Base-by-base conservation (phyloP, 129 eudicot species). In the Saussurea involucrata region DNA sequence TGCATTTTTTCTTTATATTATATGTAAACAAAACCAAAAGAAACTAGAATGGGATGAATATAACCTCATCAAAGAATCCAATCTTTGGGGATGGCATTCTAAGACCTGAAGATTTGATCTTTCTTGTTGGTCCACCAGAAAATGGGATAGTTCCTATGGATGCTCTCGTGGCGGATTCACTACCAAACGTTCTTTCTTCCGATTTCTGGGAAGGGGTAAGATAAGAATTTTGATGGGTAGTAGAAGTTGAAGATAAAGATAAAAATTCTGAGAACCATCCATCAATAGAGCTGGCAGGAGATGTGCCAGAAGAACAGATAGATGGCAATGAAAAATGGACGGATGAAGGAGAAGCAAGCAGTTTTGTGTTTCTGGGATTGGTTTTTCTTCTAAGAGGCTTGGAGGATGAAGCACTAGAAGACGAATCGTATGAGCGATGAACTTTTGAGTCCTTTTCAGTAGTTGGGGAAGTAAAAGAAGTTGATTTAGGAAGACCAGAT, bases 21-120 rank as follows among this genome's bases (percentile, higher is more conserved):
- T 37, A 49, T 17, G 60, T n/a, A n/a, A 13, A 65, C 31, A 21
- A 21, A 6, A 42, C 8, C 31, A 31, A 73, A 49, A 34, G 21
- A 55, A 68, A 79, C 80, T 32, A 69, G n/a, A 53, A 76, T 1
- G 12, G 29, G 10, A 9, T 64, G 20, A 77, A 11, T 61, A 21
- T 10, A 22, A 92, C 96, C 92, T 86, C 84, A 76, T 86, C 96
- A 66, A 92, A 92, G 83, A 87, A 92, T 76, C 97, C 92, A 53
- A 90, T 75, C 64, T 65, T 85, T 69, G 89, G 88, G 20, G 96
- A 90, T 85, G 96, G 97, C 85, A 79, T 60, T 58, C 96, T 88
- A 17, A 92, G 96, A 69, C 89, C 81, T 8, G 96, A 89, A 81
- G 84, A 77, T 83, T 74, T 86, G 22, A 44, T 57, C 61, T 27